Conservation (phyloP, 306 rosid genomes). For the Purshia tridentata region DNA sequence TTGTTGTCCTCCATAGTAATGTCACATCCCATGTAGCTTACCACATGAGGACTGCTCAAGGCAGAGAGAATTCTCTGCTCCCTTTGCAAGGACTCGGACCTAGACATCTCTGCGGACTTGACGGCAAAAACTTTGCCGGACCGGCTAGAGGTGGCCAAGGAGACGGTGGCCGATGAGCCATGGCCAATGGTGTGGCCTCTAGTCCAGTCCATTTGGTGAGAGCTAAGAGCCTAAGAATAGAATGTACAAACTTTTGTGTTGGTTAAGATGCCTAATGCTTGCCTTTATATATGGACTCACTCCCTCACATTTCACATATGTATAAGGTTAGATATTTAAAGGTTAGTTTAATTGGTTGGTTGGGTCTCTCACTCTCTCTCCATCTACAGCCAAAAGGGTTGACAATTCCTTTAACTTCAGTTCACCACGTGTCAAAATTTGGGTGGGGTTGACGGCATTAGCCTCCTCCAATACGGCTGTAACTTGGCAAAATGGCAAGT, state of each 20-base stretch:
- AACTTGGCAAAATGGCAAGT: slow-evolving; percentile 32
- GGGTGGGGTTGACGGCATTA: slow-evolving; percentile 31
- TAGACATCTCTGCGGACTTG: slow-evolving; percentile 60
- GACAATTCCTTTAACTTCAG: slow-evolving; percentile 42
- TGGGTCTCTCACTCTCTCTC: slow-evolving; percentile 39
- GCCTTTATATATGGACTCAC: slow-evolving; percentile 7
- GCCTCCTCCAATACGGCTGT: slow-evolving; percentile 15
- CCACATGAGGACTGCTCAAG: slow-evolving; percentile 52
- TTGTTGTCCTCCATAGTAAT: slow-evolving; percentile 49
- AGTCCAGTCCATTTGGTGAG: slow-evolving; percentile 63
- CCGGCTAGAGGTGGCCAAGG: slow-evolving; percentile 39
- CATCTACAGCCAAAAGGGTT: slow-evolving; percentile 29
- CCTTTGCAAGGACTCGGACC: slow-evolving; percentile 47
- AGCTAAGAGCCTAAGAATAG: background rate
- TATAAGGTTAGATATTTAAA: slow-evolving; percentile 14
- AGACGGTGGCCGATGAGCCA: slow-evolving; percentile 82
- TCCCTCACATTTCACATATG: background rate
- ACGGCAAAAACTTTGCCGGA: slow-evolving; percentile 51
- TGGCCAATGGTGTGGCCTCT: slow-evolving; percentile 69
- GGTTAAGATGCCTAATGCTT: slow-evolving; percentile 1
- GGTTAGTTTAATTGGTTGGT: slow-evolving; percentile 54
- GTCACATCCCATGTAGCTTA: slow-evolving; percentile 61
- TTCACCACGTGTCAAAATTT: slow-evolving; percentile 46
- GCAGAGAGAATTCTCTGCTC: slow-evolving; percentile 66
- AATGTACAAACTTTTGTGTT: slow-evolving; percentile 6